These are phyloP conservation scores for Stropharia rugosoannulata DNA, from an alignment of 768 basidiomycete genomes.

Conservation along the genomic window DNA sequence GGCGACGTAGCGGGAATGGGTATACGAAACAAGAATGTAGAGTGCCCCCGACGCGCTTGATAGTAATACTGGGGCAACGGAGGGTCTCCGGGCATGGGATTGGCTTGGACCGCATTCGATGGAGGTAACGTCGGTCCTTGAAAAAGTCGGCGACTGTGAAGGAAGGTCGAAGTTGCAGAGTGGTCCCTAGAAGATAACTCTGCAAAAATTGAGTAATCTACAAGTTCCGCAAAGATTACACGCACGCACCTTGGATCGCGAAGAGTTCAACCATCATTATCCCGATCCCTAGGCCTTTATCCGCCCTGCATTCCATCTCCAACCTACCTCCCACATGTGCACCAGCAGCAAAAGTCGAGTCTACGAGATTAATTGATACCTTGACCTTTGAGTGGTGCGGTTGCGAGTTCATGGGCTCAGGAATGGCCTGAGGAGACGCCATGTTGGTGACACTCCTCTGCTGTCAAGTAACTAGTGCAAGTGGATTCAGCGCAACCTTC, in stretches of 20 bases:
- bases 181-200: constrained; percentile 78
- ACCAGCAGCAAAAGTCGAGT: constrained; percentile 66
- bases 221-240: not conserved
- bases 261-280: constrained; percentile 78
- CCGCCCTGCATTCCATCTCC: constrained; percentile 77
- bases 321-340: constrained; percentile 68
- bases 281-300: constrained; percentile 70
- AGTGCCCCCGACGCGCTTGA: constrained; percentile 72
- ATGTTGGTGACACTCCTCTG: constrained; percentile 3
- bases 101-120: constrained; percentile 76
- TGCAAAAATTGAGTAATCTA: constrained; percentile 25
- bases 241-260: constrained; percentile 61
- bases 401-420: constrained; percentile 80
- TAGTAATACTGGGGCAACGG: constrained; percentile 64
- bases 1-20: constrained; percentile 68
- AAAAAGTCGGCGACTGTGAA: constrained; percentile 69
- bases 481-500: too few species aligned
- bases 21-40: constrained; percentile 81
- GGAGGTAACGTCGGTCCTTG: constrained; percentile 82
- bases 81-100: constrained; percentile 56
- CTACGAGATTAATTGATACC: constrained; percentile 58
- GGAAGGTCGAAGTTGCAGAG: constrained; percentile 76
- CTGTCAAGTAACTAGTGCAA: not conserved
- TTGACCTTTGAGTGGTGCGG: constrained; percentile 78
- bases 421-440: constrained; percentile 23